Evolutionary conservation across 78 protist species (phyloP), one percentile per base, ranked within the genome.

Genomic region (Diacronema lutheri): DNA sequence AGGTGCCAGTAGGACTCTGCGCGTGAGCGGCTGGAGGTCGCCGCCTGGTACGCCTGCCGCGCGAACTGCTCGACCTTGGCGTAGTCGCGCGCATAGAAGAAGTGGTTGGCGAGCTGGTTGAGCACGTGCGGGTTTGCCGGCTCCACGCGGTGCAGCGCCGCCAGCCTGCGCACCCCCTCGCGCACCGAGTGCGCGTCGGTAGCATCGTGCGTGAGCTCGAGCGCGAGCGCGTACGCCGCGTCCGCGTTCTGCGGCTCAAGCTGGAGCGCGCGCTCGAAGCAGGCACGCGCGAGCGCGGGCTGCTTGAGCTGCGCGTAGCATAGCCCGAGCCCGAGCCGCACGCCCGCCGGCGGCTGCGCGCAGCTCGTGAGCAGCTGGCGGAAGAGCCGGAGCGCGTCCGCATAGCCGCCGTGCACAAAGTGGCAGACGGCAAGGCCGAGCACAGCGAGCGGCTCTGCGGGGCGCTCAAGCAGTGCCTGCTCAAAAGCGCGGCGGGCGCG

Each of bases 71-170:
- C 62, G 9, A 80, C 85, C 83, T 77, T 86, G 7, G n/a, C 55
- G 31, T 41, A 41, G 11, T 92, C 88, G 37, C 87, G 79, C 20
- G 40, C 7, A 84, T 44, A 83, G 85, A 92, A 92, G 65, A 82
- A 89, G 80, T 92, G 91, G 56, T 92, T 80, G 40, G 92, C 86
- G 40, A 92, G 68, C 62, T 90, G 91, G 60, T 86, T 71, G 62
- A 92, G 79, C 26, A 86, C 91, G 4, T 83, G 7, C 37, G 93
- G 58, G 81, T 92, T 60, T 19, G 64, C 50, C 31, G 86, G 84
- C 73, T 83, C 86, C 14, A 83, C 25, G 84, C 86, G 69, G 60
- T 89, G 81, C 13, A 92, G 92, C 29, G 12, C 7, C 29, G 12
- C 50, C 25, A 68, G 83, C 25, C 11, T 0, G 31, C 12, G 13